Evolutionary conservation across 1,284 basidiomycete genomes (phyloP), one percentile per base, ranked within the genome.

Genomic region (Heliocybe sulcata): DNA sequence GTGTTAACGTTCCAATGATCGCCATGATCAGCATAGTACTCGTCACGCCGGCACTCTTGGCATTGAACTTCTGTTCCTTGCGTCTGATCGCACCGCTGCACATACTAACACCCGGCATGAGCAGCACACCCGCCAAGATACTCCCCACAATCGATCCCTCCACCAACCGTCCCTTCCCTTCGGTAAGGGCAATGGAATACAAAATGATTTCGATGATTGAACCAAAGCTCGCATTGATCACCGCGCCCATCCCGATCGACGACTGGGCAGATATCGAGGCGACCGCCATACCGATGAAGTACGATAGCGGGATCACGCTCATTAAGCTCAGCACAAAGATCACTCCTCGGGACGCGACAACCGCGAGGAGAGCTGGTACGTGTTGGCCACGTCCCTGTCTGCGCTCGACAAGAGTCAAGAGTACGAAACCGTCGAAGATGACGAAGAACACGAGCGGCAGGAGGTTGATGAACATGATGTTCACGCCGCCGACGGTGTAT

Each of bases 11-110:
- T 14, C 97, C 97, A 57, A 99, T 98, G 68, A 99, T 95, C 4
- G 97, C 97, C 96, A 99, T 99, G 73, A 99, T 99, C 64, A 99
- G 72, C 93, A 99, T 97, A 72, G 98, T 98, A 65, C 94, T 97
- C 0, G 97, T 99, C 11, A 99, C 97, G 50, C 97, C 94, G 2
- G 97, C 97, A 63, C 90, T 94, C 74, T 94, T 95, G 11, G 97
- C 96, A 67, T 99, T 99, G 77, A 99, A 99, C 63, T 87, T 91
- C 67, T 96, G 92, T 72, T 99, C 97, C 73, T 99, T 99, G 64
- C 90, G 78, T 65, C 85, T 79, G 54, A 97, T 65, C 0, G 97
- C 97, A 11, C 92, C 92, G n/a, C 91, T 92, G 65, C 90, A 89
- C 97, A 99, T 99, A 69, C 92, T 95, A 63, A 87, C 79, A 0